Percentiles rank a stretch among this genome's conserved stretches.
phyloP scores from a whole-genome alignment of 352 stramenopile species.

The Phytophthora litchii region DNA sequence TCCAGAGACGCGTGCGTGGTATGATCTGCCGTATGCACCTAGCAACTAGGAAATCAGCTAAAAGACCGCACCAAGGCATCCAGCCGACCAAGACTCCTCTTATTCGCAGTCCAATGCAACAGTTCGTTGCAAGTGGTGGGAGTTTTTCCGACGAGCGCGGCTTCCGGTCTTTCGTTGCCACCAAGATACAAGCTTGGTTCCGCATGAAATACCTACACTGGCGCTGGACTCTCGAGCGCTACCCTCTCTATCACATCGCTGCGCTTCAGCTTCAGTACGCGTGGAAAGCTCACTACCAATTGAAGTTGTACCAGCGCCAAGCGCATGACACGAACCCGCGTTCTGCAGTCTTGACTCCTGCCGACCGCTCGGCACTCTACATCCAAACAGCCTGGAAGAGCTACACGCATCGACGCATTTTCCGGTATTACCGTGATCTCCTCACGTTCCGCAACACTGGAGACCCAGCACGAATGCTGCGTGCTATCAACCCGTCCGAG shows the following conservation, averaged over 20 bases:
- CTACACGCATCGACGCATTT: slow-evolving; percentile 81
- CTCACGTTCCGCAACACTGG: slow-evolving; percentile 80
- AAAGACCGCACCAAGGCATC: slow-evolving; percentile 1
- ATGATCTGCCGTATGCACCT: slow-evolving; percentile 56
- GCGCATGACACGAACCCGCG: slow-evolving; percentile 3
- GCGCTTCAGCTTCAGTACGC: slow-evolving; percentile 84
- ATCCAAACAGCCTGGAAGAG: slow-evolving; percentile 74
- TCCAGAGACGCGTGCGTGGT: slow-evolving; percentile 73
- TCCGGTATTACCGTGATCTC: slow-evolving; percentile 79
- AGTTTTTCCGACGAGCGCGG: slow-evolving; percentile 59
- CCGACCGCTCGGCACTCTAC: slow-evolving; percentile 45
- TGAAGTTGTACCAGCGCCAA: slow-evolving; percentile 35
- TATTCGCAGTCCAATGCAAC: slow-evolving; percentile 66
- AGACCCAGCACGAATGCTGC: slow-evolving; percentile 80
- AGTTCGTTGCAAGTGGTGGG: slow-evolving; percentile 60
- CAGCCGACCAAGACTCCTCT: background rate
- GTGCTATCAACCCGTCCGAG: slow-evolving; percentile 85
- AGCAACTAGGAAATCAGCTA: background rate
- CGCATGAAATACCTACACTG: slow-evolving; percentile 55
- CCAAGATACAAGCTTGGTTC: slow-evolving; percentile 73
- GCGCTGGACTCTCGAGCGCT: slow-evolving; percentile 53
- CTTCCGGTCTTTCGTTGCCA: slow-evolving; percentile 68
- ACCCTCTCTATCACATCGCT: slow-evolving; percentile 85
- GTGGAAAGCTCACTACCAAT: slow-evolving; percentile 64
- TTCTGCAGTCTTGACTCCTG: slow-evolving; percentile 33